A percentile compares a stretch with the other conserved stretches of the same genome.
phyloP scores from a whole-genome alignment of 768 basidiomycete genomes.

The Hydnum rufescens region DNA sequence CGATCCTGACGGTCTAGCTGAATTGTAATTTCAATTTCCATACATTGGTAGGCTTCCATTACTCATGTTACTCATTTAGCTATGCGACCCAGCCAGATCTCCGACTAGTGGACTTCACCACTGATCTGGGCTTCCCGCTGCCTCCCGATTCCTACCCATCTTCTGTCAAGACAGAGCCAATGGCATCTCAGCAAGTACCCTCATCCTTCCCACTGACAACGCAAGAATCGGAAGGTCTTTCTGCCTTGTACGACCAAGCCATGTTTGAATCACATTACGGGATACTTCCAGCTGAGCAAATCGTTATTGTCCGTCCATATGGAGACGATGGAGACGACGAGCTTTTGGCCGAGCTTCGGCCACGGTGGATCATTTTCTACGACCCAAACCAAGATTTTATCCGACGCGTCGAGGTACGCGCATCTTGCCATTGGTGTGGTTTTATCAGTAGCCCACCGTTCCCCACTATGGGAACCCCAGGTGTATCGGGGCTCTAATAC shows the following conservation, averaged over 20 bases:
- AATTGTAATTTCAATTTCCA: no score
- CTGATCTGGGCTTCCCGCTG: background rate
- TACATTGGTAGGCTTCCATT: no score
- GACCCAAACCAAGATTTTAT: constrained; percentile 91
- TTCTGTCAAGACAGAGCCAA: no score
- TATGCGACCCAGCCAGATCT: background rate
- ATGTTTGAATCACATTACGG: constrained; percentile 31
- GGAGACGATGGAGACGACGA: constrained; percentile 86
- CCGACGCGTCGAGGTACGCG: constrained; percentile 65
- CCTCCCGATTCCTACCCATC: background rate
- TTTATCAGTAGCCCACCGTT: background rate
- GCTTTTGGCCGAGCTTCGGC: constrained; percentile 66
- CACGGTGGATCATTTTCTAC: constrained; percentile 86
- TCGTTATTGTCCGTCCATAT: constrained; percentile 71
- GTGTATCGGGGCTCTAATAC: constrained; percentile 74
- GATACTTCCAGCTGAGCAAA: constrained; percentile 53
- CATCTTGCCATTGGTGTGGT: background rate
- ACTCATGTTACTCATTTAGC: background rate
- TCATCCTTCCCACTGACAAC: no score
- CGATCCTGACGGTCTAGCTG: background rate
- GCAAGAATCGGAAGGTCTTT: background rate
- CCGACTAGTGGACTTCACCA: background rate
- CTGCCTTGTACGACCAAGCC: background rate
- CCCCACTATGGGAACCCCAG: constrained; percentile 21
- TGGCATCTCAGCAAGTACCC: no score